Percentiles rank a stretch among this genome's conserved stretches.
These are phyloP conservation scores for Globisporangium paroecandrum DNA, from an alignment of 352 stramenopile species.

Conservation along the genomic window DNA sequence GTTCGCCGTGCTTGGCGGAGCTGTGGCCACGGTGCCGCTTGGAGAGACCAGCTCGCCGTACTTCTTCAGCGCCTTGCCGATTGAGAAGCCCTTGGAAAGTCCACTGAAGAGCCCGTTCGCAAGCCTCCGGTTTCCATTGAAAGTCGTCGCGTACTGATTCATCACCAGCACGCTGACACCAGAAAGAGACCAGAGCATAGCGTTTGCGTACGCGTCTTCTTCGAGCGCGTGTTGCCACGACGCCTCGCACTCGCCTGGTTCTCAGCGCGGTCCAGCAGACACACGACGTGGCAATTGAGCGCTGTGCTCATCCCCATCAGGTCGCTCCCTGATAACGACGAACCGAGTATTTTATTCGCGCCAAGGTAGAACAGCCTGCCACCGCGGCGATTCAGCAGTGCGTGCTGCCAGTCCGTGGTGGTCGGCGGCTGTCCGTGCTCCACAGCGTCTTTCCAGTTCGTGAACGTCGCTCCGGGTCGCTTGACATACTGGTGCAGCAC, in stretches of 20 bases:
- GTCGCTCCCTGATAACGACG: conserved; percentile 30
- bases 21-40: conserved; percentile 7
- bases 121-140: conserved; percentile 67
- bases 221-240: conserved; percentile 59
- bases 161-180: conserved; percentile 72
- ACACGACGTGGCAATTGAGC: conserved; percentile 59
- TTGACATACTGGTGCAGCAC: conserved; percentile 43
- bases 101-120: conserved; percentile 44
- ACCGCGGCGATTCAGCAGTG: conserved; percentile 46
- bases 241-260: conserved; percentile 58
- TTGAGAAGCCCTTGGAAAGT: conserved; percentile 45
- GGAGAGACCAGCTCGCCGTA: conserved; percentile 32
- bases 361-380: conserved; percentile 74
- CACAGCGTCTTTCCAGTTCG: conserved; percentile 56
- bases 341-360: conserved; percentile 60
- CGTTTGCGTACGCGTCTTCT: conserved; percentile 52
- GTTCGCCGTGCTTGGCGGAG: conserved; percentile 9
- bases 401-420: conserved; percentile 65
- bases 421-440: conserved; percentile 62
- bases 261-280: conserved; percentile 79
- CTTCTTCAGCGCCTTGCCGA: conserved; percentile 63
- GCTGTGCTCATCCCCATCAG: conserved; percentile 70
- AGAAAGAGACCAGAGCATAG: conserved; percentile 69
- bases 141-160: conserved; percentile 83
- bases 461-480: conserved; percentile 24